phyloP scores from a whole-genome alignment of 192 early-diverging fungal species.

The Paraglomus occultum region DNA sequence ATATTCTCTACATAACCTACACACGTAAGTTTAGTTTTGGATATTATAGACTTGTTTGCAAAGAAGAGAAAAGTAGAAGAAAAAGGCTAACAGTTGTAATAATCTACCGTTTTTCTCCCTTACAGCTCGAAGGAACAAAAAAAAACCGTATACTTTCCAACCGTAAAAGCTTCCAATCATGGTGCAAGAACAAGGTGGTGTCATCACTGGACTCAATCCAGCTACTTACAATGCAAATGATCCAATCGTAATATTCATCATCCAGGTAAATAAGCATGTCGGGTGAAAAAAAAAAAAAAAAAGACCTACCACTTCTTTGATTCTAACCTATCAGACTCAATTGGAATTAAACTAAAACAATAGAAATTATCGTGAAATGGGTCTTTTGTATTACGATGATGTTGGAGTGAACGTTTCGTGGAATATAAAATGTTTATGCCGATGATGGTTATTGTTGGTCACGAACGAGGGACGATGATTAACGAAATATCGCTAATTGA shows the following conservation, averaged over 20 bases:
- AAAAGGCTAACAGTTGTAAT: no score
- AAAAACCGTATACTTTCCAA: no score
- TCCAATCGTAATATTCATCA: constrained; percentile 73
- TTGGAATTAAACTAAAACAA: background rate
- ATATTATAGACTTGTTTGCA: no score
- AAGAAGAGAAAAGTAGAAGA: no score
- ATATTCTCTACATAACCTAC: no score
- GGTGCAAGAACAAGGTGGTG: constrained; percentile 36
- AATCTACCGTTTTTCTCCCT: no score
- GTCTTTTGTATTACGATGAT: no score
- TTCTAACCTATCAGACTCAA: background rate
- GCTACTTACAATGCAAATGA: constrained; percentile 47
- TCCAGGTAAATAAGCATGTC: constrained; percentile 66
- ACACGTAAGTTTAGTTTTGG: no score
- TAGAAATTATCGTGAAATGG: background rate
- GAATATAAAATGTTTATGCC: background rate
- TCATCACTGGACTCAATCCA: constrained; percentile 68
- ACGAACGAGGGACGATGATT: background rate
- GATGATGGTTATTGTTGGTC: background rate
- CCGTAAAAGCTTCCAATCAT: no score
- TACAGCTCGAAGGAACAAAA: no score
- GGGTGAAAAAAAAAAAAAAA: constrained; percentile 7
- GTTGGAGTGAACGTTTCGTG: constrained; percentile 17
- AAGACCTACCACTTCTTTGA: background rate
- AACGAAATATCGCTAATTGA: background rate